Base-by-base conservation (phyloP, 768 basidiomycete species). In the Flagelloscypha sp. region DNA sequence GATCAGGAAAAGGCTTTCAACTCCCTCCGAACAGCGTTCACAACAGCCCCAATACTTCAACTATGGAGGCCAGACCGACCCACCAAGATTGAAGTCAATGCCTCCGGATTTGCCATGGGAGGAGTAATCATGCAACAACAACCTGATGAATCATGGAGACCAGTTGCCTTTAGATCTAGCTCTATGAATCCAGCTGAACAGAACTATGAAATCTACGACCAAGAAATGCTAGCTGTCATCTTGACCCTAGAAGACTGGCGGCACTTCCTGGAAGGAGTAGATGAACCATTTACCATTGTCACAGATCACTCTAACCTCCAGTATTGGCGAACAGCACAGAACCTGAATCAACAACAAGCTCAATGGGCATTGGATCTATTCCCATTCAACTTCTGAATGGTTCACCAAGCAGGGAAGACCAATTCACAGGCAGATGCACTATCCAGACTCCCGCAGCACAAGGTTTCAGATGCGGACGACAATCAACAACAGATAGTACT, bases 271-370 rank as follows among this genome's bases (percentile, higher is more conserved):
- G 19, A 30, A 0, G 16, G 44, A 0, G 30, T 29, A 1, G 11
- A n/a, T 4, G 9, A 3, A 10, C 2, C 2, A 5, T 5, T 40
- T 10, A 17, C 5, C n/a, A 30, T 0, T 33, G 18, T 1, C 20
- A 43, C n/a, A 1, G 23, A 49, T 33, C 36, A 46, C 16, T 41
- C 49, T 9, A 53, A 59, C 15, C 49, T 60, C 1, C 38, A 40
- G 9, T 60, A 56, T 27, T 61, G 59, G 38, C 34, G 29, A 4
- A 44, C 47, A 4, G 35, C 52, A 1, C 43, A 47, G 16, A 46
- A 50, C 3, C 47, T 63, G 1, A 59, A 46, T 33, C 45, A 46
- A 11, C 36, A 53, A 1, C 65, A 63, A 40, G 61, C 53, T 1
- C 36, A 50, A 11, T 66, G 61, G 62, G 46, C 46, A 1, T 44